phyloP scores from a whole-genome alignment of 129 eudicot species.

The Flaveria sonorensis region DNA sequence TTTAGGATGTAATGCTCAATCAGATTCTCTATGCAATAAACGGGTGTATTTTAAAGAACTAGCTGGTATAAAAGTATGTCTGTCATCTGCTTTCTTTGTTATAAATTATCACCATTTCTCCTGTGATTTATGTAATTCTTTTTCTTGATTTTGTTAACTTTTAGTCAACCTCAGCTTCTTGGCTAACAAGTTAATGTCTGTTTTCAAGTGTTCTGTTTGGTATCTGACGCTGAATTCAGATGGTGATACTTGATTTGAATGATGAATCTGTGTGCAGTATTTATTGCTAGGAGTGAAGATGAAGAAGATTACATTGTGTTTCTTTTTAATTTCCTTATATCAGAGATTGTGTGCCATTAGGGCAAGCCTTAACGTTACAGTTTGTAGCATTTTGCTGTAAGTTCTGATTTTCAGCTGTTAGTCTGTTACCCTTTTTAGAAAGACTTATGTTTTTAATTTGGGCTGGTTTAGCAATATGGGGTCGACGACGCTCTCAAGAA shows the following conservation, averaged over 20 bases:
- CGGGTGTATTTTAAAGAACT: conserved; percentile 9
- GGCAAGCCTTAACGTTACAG: not conserved
- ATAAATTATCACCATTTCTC: not conserved
- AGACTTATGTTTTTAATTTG: no score
- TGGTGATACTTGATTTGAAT: not conserved
- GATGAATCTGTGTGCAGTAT: not conserved
- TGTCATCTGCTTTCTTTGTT: conserved; percentile 19
- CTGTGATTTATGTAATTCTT: no score
- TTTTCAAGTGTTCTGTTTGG: not conserved
- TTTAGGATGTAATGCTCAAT: conserved; percentile 17
- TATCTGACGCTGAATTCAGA: not conserved
- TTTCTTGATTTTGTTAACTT: not conserved
- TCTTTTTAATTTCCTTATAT: not conserved
- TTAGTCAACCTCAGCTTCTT: not conserved
- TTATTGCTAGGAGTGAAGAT: not conserved
- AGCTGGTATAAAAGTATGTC: not conserved
- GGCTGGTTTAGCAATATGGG: no score
- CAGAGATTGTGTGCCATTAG: not conserved
- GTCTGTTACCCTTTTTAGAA: no score
- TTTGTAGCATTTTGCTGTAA: no score
- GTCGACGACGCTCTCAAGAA: no score
- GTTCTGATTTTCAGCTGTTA: no score
- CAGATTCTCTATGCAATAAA: conserved; percentile 31
- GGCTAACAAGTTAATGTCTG: not conserved
- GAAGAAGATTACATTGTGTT: not conserved